Conservation (phyloP, 2,329 filamentous ascomycete species). For the Aspergillus pseudotamarii region DNA sequence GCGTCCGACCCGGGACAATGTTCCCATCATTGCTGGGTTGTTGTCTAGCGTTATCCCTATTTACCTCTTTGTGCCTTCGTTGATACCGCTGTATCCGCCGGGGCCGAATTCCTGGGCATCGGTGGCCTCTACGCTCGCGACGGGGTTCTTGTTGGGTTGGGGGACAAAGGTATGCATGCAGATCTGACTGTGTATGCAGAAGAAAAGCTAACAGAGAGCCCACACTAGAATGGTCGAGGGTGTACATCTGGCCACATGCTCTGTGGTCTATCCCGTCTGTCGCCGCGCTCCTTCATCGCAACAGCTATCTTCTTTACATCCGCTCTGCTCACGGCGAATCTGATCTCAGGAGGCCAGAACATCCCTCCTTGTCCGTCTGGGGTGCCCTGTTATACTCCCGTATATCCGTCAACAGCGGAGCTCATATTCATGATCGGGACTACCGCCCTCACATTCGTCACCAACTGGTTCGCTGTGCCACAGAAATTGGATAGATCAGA, state of each 20-base stretch:
- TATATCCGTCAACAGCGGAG: constrained; percentile 44
- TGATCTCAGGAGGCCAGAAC: constrained; percentile 35
- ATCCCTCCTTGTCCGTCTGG: constrained; percentile 43
- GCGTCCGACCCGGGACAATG: constrained; percentile 43
- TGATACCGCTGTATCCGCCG: constrained; percentile 48
- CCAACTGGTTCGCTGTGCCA: constrained; percentile 39
- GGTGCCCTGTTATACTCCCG: constrained; percentile 50
- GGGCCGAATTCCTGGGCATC: constrained; percentile 37
- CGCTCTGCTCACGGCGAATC: constrained; percentile 47
- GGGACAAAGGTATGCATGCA: constrained; percentile 52
- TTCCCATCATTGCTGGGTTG: constrained; percentile 52
- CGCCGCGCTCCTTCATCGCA: constrained; percentile 52
- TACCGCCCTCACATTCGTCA: constrained; percentile 32
- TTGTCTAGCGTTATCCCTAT: constrained; percentile 48
- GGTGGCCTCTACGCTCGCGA: constrained; percentile 42
- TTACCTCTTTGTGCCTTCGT: constrained; percentile 46
- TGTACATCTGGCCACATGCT: constrained; percentile 62
- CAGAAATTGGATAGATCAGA: constrained; percentile 31
- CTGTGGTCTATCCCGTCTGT: constrained; percentile 54
- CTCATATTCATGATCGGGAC: constrained; percentile 38
- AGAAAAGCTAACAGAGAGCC: background rate
- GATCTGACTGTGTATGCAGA: background rate
- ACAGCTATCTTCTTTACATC: constrained; percentile 49
- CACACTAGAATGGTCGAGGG: constrained; percentile 47
- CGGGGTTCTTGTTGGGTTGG: constrained; percentile 53